These are phyloP conservation scores for Noccaea caerulescens DNA, from an alignment of 345 rosid genomes.

Conservation along the genomic window DNA sequence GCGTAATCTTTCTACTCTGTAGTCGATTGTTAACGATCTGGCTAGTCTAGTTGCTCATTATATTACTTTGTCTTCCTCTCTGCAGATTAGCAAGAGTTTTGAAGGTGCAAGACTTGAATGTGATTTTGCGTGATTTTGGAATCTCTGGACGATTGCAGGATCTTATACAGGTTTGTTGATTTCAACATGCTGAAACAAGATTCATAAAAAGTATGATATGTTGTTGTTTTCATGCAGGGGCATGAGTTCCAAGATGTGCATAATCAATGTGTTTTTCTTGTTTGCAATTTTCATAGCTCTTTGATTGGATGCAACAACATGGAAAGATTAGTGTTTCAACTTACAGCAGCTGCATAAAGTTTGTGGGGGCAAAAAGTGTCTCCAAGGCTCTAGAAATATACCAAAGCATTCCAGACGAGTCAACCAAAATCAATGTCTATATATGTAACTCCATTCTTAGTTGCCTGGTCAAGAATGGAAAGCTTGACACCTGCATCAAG, in stretches of 20 bases:
- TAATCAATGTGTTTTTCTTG: neutral
- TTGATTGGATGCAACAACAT: slow-evolving; percentile 86
- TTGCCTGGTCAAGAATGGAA: slow-evolving; percentile 78
- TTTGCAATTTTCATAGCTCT: slow-evolving; percentile 58
- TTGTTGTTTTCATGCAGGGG: neutral
- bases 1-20: too few species aligned
- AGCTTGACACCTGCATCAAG: slow-evolving; percentile 60
- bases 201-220: neutral
- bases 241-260: neutral
- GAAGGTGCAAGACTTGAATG: slow-evolving; percentile 87
- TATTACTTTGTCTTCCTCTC: neutral
- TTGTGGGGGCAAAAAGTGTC: slow-evolving; percentile 64
- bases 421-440: slow-evolving; percentile 66
- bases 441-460: slow-evolving; percentile 83
- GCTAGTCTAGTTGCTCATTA: too few species aligned
- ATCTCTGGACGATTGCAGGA: slow-evolving; percentile 63
- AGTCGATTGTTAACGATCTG: too few species aligned
- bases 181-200: neutral
- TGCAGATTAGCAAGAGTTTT: slow-evolving; percentile 57
- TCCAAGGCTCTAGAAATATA: slow-evolving; percentile 76
- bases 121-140: slow-evolving; percentile 73
- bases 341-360: slow-evolving; percentile 77
- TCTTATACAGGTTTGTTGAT: slow-evolving; percentile 62
- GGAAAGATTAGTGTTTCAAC: slow-evolving; percentile 68
- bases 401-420: slow-evolving; percentile 62